Evolutionary conservation across 345 rosid species (phyloP).

Genomic region (Draba incana): DNA sequence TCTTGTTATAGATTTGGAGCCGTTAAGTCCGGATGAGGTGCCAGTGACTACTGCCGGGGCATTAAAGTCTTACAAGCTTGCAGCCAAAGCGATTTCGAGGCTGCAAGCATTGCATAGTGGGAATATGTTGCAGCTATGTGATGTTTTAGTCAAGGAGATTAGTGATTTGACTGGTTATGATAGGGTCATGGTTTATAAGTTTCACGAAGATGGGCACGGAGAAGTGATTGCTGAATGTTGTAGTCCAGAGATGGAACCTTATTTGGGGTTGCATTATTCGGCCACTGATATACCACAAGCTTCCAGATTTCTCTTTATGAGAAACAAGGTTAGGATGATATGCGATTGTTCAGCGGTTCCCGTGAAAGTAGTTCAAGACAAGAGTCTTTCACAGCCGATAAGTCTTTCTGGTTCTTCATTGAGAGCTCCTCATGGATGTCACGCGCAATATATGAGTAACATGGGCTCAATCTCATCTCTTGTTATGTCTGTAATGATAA

Average conservation of each 20-base stretch:
- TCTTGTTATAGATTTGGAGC: constrained; percentile 80
- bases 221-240: constrained; percentile 78
- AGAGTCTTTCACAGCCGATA: constrained; percentile 60
- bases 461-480: constrained; percentile 88
- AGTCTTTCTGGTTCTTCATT: constrained; percentile 77
- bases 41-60: constrained; percentile 88
- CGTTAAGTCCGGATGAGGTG: constrained; percentile 75
- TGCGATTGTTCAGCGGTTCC: constrained; percentile 69
- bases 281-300: constrained; percentile 95
- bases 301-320: constrained; percentile 79
- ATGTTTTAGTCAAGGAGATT: constrained; percentile 75
- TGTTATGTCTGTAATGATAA: constrained; percentile 80
- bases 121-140: constrained; percentile 58
- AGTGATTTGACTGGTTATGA: constrained; percentile 78
- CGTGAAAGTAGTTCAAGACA: constrained; percentile 71
- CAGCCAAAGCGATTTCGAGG: constrained; percentile 79
- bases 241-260: constrained; percentile 62
- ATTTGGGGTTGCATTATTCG: constrained; percentile 80
- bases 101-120: constrained; percentile 79
- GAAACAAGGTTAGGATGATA: constrained; percentile 85
- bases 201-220: constrained; percentile 92
- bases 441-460: constrained; percentile 78
- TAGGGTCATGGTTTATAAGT: constrained; percentile 84
- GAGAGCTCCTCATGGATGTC: constrained; percentile 92
- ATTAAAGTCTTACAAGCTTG: constrained; percentile 76